These are phyloP conservation scores for Chytriomyces sp. DNA, from an alignment of 192 early-diverging fungal species.

Conservation along the genomic window DNA sequence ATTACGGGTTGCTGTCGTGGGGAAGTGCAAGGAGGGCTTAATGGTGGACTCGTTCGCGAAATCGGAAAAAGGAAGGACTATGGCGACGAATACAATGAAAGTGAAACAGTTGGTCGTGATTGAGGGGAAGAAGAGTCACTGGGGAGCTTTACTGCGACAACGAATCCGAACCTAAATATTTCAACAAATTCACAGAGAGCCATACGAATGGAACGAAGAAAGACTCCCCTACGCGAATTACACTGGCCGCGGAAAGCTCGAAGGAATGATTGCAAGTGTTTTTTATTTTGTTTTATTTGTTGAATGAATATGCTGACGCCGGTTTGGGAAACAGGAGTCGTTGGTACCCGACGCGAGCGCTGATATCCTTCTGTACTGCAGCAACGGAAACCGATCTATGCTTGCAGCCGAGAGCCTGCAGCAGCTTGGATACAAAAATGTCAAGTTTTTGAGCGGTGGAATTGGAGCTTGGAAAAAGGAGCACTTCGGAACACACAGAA, in stretches of 20 bases:
- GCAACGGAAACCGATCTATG: constrained; percentile 55
- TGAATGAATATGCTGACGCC: not conserved
- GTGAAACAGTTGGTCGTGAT: no score
- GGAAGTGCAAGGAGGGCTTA: not conserved
- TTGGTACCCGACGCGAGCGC: constrained; percentile 53
- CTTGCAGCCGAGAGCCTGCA: constrained; percentile 55
- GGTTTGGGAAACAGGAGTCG: constrained; percentile 42
- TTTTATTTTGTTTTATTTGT: not conserved
- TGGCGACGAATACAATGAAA: not conserved
- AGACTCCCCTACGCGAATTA: constrained; percentile 58
- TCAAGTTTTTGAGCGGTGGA: constrained; percentile 50
- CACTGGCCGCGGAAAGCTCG: constrained; percentile 56
- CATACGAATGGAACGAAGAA: constrained; percentile 62
- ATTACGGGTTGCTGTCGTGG: not conserved
- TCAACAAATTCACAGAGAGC: constrained; percentile 41
- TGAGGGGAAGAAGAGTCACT: no score
- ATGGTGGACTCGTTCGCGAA: not conserved
- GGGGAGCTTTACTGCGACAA: no score
- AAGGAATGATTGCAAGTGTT: constrained; percentile 55
- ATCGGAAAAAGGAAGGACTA: not conserved
- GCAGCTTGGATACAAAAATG: constrained; percentile 63
- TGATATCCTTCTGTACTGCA: constrained; percentile 62
- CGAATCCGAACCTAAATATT: no score
- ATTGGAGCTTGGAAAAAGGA: constrained; percentile 36
- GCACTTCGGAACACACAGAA: not conserved